Evolutionary conservation across 2,329 filamentous ascomycete species (phyloP).

Genomic region (Fusarium penzigii): DNA sequence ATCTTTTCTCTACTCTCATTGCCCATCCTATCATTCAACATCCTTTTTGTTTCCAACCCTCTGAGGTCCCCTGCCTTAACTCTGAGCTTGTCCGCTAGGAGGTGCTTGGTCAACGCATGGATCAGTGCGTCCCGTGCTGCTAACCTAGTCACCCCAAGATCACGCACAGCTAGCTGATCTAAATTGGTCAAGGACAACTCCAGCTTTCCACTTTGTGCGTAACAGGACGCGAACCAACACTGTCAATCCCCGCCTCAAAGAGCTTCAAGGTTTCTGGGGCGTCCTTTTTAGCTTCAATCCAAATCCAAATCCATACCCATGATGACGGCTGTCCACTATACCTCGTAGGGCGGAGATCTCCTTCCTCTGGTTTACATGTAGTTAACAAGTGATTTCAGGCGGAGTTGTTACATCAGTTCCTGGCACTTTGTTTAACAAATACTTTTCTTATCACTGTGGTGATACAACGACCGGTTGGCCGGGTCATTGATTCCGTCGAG

Average conservation of each 20-base stretch:
- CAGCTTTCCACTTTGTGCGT: too few species aligned
- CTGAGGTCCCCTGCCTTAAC: neutral
- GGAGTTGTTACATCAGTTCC: too few species aligned
- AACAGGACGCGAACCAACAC: neutral
- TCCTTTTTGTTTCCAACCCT: neutral
- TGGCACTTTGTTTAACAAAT: too few species aligned
- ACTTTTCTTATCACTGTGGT: neutral
- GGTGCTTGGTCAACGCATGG: too few species aligned
- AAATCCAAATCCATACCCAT: neutral
- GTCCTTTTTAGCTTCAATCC: neutral
- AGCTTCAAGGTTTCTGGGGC: neutral
- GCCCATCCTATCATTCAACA: neutral
- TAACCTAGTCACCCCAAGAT: too few species aligned
- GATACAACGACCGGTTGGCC: neutral
- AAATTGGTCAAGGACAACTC: neutral
- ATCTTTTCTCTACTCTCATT: neutral
- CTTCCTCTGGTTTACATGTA: too few species aligned
- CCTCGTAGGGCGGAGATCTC: neutral
- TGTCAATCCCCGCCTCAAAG: neutral
- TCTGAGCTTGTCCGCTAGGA: neutral
- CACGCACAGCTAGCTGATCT: neutral
- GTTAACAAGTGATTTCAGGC: too few species aligned
- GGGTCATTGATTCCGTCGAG: neutral
- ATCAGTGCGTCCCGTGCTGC: too few species aligned
- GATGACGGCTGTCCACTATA: neutral